Percentiles rank a stretch among this genome's conserved stretches.
Evolutionary conservation across 768 basidiomycete species (phyloP).

Genomic region (Suillus alpinus): DNA sequence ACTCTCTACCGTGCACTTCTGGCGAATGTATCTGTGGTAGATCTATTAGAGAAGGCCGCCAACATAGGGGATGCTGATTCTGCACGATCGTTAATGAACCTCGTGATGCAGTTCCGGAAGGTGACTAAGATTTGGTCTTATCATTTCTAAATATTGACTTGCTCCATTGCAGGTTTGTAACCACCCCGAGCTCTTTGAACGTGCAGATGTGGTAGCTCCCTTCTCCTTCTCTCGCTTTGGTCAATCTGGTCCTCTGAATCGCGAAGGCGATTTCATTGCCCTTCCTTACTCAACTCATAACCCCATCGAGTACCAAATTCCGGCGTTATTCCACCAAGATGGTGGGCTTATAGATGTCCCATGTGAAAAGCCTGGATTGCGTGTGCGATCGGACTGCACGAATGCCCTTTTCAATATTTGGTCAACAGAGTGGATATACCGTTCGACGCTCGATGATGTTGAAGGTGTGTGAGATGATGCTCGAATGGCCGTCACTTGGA

Average conservation of each 20-base stretch:
- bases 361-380: slow-evolving; percentile 43
- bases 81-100: slow-evolving; percentile 94
- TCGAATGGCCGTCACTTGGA: neutral
- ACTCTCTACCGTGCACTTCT: slow-evolving; percentile 85
- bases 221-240: slow-evolving; percentile 87
- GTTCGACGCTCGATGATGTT: slow-evolving; percentile 55
- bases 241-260: slow-evolving; percentile 73
- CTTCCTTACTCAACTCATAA: slow-evolving; percentile 85
- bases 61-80: slow-evolving; percentile 89
- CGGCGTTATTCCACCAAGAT: slow-evolving; percentile 73
- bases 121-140: slow-evolving; percentile 35
- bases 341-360: slow-evolving; percentile 72
- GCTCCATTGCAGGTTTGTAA: slow-evolving; percentile 74
- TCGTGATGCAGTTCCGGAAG: slow-evolving; percentile 99
- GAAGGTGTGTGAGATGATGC: slow-evolving; percentile 45
- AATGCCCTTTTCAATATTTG: slow-evolving; percentile 85
- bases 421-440: slow-evolving; percentile 77
- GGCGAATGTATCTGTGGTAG: slow-evolving; percentile 91
- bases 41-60: slow-evolving; percentile 90
- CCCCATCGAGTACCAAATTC: slow-evolving; percentile 78
- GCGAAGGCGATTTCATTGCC: slow-evolving; percentile 84
- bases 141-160: slow-evolving; percentile 3
- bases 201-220: slow-evolving; percentile 92
- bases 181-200: slow-evolving; percentile 96
- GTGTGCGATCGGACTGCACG: slow-evolving; percentile 54